Conservation (phyloP, 345 rosid species). For the rapeseed (Brassica napus) region DNA sequence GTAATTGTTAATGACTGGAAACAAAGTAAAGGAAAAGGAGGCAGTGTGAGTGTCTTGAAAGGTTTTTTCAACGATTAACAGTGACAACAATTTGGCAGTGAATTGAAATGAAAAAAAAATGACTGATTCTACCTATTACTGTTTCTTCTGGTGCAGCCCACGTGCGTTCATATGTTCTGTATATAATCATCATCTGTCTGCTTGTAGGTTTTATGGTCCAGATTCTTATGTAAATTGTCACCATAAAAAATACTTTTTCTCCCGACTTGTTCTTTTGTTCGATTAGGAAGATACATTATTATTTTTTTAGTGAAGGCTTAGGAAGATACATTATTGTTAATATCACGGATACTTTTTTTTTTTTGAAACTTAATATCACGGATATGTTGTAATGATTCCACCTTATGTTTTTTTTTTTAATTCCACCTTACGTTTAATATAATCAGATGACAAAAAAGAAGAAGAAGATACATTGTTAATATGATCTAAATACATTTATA, state of each 20-base stretch:
- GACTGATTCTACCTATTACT: constrained; percentile 26
- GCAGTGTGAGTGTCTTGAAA: constrained; percentile 18
- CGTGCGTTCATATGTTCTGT: constrained; percentile 29
- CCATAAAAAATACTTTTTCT: background rate
- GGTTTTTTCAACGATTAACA: constrained; percentile 32
- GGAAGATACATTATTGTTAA: background rate
- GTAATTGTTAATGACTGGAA: constrained; percentile 12
- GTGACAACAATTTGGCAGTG: constrained; percentile 27
- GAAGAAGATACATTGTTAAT: too few species aligned
- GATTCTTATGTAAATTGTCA: background rate
- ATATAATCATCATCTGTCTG: constrained; percentile 9
- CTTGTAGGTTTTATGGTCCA: constrained; percentile 19
- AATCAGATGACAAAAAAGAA: too few species aligned
- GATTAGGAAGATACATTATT: background rate
- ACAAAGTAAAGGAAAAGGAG: background rate
- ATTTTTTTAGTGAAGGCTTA: too few species aligned
- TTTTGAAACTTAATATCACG: too few species aligned
- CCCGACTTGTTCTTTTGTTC: background rate
- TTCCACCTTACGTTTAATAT: too few species aligned
- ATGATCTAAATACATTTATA: background rate
- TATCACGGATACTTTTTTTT: too few species aligned
- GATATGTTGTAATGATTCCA: too few species aligned
- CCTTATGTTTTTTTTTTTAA: too few species aligned
- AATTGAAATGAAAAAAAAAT: constrained; percentile 6
- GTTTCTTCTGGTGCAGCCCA: constrained; percentile 30